These are phyloP conservation scores for Aspergillus panamensis DNA, from an alignment of 495 filamentous ascomycete species.

Conservation along the genomic window DNA sequence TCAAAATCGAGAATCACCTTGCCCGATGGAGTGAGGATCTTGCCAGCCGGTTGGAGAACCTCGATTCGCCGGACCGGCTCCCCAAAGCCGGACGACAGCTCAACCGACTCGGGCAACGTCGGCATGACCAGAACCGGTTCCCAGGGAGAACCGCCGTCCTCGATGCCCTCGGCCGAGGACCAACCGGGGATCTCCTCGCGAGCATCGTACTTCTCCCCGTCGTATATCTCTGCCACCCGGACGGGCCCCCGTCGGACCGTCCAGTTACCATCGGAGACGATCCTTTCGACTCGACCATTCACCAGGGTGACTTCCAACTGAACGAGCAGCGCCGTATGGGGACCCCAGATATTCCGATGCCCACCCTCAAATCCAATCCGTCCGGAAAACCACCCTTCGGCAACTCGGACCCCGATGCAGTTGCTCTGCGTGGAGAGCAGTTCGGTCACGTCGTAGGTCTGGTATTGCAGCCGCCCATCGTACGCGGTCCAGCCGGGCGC, in stretches of 20 bases:
- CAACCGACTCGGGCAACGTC: background rate
- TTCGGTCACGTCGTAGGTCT: constrained; percentile 1
- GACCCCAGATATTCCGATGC: constrained; percentile 10
- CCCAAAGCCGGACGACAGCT: background rate
- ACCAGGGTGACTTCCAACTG: background rate
- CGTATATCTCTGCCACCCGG: constrained; percentile 2
- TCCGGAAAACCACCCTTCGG: constrained; percentile 1
- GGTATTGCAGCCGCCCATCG: constrained; percentile 5
- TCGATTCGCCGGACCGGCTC: constrained; percentile 3
- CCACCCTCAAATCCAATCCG: constrained; percentile 4
- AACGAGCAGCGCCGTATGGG: constrained; percentile 2
- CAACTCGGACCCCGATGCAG: background rate
- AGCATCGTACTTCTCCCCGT: constrained; percentile 6
- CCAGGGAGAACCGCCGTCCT: background rate
- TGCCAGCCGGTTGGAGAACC: background rate
- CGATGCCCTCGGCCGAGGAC: background rate
- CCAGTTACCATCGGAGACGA: constrained; percentile 1
- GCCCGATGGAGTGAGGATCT: background rate
- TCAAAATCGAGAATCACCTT: constrained; percentile 7
- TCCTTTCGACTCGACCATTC: background rate
- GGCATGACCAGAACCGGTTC: background rate
- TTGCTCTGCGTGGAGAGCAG: background rate
- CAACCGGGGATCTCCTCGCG: background rate
- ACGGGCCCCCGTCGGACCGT: background rate
- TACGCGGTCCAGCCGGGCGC: constrained; percentile 8